Base-by-base conservation (phyloP, 805 yeast genomes). In the Debaryomyces castellii region DNA sequence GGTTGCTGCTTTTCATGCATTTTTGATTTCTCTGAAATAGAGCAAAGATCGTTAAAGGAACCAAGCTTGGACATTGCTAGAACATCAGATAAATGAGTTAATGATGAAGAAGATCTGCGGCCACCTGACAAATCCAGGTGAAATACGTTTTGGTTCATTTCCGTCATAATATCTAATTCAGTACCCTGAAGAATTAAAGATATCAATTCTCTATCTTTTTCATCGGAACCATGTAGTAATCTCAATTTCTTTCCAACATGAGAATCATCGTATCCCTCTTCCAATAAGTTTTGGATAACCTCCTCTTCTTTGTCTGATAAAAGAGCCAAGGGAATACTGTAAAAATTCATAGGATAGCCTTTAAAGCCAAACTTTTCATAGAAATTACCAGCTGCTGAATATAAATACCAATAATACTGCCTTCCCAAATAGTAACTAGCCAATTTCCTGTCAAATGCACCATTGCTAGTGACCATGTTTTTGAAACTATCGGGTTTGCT, bases 341-440 rank as follows among this genome's bases (percentile, higher is more conserved):
- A 70, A 40, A 69, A 63, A 37, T 68, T 70, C 10, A 66, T 24
- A 0, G 74, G 73, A 47, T 54, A 66, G 1, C 54, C 46, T 41
- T 67, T 66, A 57, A 78, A 86, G 0, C 91, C 96, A 51, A 84
- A 80, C 50, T 72, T 67, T 30, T 72, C 66, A 61, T 89, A 89
- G 53, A 76, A 87, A 25, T 73, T 76, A 12, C 87, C 92, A 17
- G 87, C 80, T 40, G 84, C 94, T 50, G 92, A 84, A 73, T 87
- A 88, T 42, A 89, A 71, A 34, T 52, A 54, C 76, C 76, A 71
- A 40, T 67, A 60, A 50, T 67, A 71, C 45, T 67, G 51, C 42
- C 67, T 66, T 33, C 66, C 48, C 50, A 70, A 54, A 44, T 67
- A 63, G 43, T 70, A 62, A 41, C 57, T 55, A 28, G 69, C 71